Base-by-base conservation (phyloP, 805 yeast species). In the Ogataea pini region DNA sequence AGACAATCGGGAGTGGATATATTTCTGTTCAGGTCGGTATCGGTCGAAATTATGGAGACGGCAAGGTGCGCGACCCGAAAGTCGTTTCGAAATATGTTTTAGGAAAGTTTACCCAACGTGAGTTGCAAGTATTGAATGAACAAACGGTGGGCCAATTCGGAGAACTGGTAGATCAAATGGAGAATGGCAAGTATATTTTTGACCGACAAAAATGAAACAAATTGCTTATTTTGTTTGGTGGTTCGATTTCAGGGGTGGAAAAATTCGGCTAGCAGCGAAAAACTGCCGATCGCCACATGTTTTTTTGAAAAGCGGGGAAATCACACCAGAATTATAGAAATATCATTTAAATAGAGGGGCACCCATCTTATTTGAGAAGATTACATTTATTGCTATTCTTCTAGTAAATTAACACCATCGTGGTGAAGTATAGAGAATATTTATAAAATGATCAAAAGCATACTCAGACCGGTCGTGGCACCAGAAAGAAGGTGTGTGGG, bases 21-120 rank as follows among this genome's bases (percentile, higher is more conserved):
- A 73, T 79, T n/a, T 79, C 88, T 43, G 61, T 90, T 12, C 79
- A 85, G 14, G 72, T 90, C 7, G 97, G 97, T 0, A 86, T 91
- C 13, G 96, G 89, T 1, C 71, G 86, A 46, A 85, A 91, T 0
- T 68, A 64, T 6, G 59, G 68, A 5, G 71, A 79, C 44, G 72
- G 72, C 36, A 57, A 57, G 36, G 42, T 32, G 12, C 41, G 43
- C 9, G 66, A 71, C 7, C 61, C 66, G 0, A 58, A 51, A 14
- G 41, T 58, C 3, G 85, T 87, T 2, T 77, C 85, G 0, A 69
- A 77, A 12, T 85, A 82, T 58, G 96, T 90, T 8, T 69, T 90
- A 32, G 65, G 78, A 3, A 75, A 73, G 52, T 79, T 86, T 57
- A 64, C 65, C 3, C 60, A 60, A 0, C 56, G 61, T 1, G 92